phyloP scores from a whole-genome alignment of 2,329 filamentous ascomycete genomes.

The Endoconidiophora laricicola region DNA sequence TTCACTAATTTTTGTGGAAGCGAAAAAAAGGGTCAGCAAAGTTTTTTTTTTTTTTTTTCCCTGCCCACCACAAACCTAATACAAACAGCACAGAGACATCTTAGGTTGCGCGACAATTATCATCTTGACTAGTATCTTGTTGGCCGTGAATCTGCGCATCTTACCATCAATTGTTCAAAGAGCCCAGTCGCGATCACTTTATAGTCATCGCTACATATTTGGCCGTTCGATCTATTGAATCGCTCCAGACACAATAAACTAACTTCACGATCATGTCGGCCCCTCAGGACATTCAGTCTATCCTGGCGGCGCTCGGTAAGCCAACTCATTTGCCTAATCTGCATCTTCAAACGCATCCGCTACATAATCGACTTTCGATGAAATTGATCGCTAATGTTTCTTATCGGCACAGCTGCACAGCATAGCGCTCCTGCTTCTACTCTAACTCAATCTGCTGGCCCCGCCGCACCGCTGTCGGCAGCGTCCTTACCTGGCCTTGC shows the following conservation, averaged over 20 bases:
- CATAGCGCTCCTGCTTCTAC: slow-evolving; percentile 5
- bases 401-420: slow-evolving; percentile 6
- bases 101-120: neutral
- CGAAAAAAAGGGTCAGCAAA: slow-evolving; percentile 1
- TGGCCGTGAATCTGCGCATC: neutral
- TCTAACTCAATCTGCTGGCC: neutral
- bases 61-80: too few species aligned
- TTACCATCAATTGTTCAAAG: neutral
- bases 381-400: neutral
- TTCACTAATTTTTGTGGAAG: too few species aligned
- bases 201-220: neutral
- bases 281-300: slow-evolving; percentile 28
- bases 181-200: neutral
- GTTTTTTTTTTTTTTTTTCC: neutral
- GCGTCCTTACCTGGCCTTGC: slow-evolving; percentile 3
- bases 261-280: slow-evolving; percentile 8
- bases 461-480: neutral
- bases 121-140: neutral
- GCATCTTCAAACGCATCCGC: neutral
- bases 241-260: neutral
- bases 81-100: neutral
- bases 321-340: neutral
- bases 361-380: neutral
- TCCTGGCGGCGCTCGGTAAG: slow-evolving; percentile 33
- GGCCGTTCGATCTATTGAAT: neutral